Evolutionary conservation across 352 stramenopile genomes (phyloP).

Genomic region (Phytophthora hibernalis): DNA sequence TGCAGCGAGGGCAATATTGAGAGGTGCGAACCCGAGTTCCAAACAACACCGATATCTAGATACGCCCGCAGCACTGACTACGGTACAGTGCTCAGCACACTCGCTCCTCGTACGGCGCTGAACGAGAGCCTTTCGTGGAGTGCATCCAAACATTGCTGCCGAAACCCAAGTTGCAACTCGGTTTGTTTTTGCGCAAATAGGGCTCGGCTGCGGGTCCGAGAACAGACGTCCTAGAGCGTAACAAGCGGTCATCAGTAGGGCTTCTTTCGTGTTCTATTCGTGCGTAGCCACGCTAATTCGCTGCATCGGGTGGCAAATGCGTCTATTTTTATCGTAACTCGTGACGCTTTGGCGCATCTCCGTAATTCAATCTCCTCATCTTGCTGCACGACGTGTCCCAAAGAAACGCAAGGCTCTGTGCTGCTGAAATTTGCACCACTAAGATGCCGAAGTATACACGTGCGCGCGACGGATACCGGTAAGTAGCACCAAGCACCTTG

Average conservation of each 20-base stretch:
- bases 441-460: slow-evolving; percentile 31
- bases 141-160: background rate
- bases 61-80: too few relatives aligned
- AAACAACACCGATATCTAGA: too few relatives aligned
- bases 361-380: slow-evolving; percentile 22
- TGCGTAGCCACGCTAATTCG: slow-evolving; percentile 4
- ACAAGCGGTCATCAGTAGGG: slow-evolving; percentile 13
- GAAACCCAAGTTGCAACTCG: too few relatives aligned
- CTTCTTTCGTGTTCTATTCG: slow-evolving; percentile 28
- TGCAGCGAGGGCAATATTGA: too few relatives aligned
- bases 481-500: background rate
- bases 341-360: slow-evolving; percentile 16
- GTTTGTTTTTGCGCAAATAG: background rate
- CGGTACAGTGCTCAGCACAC: too few relatives aligned
- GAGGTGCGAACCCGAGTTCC: too few relatives aligned
- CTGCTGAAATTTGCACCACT: slow-evolving; percentile 9
- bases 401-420: slow-evolving; percentile 16
- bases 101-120: too few relatives aligned
- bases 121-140: background rate
- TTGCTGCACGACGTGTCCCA: slow-evolving; percentile 20
- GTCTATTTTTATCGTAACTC: slow-evolving; percentile 14
- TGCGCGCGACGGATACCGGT: background rate
- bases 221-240: slow-evolving; percentile 28
- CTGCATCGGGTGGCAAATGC: background rate
- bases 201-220: slow-evolving; percentile 14